phyloP scores from a whole-genome alignment of 2,329 filamentous ascomycete genomes.

The Xylariaceae sp. region DNA sequence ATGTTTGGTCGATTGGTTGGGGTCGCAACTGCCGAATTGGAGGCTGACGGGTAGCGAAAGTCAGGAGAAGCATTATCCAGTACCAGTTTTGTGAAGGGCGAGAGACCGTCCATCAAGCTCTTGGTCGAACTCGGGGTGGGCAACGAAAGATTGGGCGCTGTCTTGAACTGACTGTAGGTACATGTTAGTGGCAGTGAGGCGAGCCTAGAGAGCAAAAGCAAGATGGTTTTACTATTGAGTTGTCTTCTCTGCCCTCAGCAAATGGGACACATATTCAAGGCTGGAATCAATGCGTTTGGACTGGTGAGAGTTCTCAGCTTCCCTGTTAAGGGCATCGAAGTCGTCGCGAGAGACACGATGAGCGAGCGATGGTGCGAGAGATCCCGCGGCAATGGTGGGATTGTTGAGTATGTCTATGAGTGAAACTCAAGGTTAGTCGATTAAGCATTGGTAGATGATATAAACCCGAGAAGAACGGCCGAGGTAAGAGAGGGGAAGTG shows the following conservation, averaged over 20 bases:
- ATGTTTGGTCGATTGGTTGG: conserved; percentile 30
- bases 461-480: neutral
- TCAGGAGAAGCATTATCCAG: conserved; percentile 42
- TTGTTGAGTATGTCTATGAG: conserved; percentile 63
- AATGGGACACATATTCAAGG: conserved; percentile 69
- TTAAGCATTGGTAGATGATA: neutral
- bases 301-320: conserved; percentile 57
- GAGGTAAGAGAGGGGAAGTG: neutral
- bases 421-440: conserved; percentile 15
- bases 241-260: conserved; percentile 69
- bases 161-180: conserved; percentile 55
- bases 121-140: conserved; percentile 27
- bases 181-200: conserved; percentile 3
- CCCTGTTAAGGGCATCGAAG: conserved; percentile 69
- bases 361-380: conserved; percentile 49
- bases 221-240: conserved; percentile 62
- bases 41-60: conserved; percentile 41
- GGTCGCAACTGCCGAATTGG: conserved; percentile 28
- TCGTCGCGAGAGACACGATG: conserved; percentile 51
- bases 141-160: conserved; percentile 38
- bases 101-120: conserved; percentile 42
- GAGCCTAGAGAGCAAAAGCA: neutral
- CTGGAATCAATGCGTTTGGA: conserved; percentile 69
- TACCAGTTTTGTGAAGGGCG: conserved; percentile 50
- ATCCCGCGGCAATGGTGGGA: conserved; percentile 57